These are phyloP conservation scores for Hordeum marinum DNA, from an alignment of 176 grass and related monocot genomes.

Conservation along the genomic window DNA sequence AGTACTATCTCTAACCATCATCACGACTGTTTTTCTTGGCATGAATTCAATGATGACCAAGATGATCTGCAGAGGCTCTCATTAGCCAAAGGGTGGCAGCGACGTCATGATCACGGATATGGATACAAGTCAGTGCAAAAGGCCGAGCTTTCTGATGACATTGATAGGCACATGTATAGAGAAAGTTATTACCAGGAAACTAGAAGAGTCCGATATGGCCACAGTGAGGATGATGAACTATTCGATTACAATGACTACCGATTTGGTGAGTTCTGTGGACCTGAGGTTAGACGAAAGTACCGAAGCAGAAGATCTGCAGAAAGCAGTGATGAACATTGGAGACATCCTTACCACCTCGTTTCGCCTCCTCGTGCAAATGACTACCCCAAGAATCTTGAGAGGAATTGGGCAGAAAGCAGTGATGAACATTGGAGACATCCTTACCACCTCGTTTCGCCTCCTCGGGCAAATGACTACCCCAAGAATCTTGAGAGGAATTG, in stretches of 20 bases:
- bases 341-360: constrained; percentile 17
- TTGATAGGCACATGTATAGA: constrained; percentile 21
- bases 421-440: constrained; percentile 21
- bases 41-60: constrained; percentile 31
- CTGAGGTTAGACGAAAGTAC: constrained; percentile 28
- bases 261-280: constrained; percentile 16
- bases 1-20: background rate
- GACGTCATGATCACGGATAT: background rate
- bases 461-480: constrained; percentile 7
- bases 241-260: constrained; percentile 20
- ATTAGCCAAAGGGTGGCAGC: constrained; percentile 19
- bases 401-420: too few species aligned
- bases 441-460: constrained; percentile 24
- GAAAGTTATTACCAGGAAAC: constrained; percentile 33
- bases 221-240: constrained; percentile 18
- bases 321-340: constrained; percentile 27
- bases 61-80: constrained; percentile 12
- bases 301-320: constrained; percentile 22
- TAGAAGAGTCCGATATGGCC: constrained; percentile 15
- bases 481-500: constrained; percentile 24
- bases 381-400: constrained; percentile 22
- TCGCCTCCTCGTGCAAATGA: constrained; percentile 20
- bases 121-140: constrained; percentile 29
- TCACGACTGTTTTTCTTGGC: background rate
- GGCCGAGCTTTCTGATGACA: constrained; percentile 18